Evolutionary conservation across 345 rosid genomes (phyloP).

Genomic region (Corymbia maculata): DNA sequence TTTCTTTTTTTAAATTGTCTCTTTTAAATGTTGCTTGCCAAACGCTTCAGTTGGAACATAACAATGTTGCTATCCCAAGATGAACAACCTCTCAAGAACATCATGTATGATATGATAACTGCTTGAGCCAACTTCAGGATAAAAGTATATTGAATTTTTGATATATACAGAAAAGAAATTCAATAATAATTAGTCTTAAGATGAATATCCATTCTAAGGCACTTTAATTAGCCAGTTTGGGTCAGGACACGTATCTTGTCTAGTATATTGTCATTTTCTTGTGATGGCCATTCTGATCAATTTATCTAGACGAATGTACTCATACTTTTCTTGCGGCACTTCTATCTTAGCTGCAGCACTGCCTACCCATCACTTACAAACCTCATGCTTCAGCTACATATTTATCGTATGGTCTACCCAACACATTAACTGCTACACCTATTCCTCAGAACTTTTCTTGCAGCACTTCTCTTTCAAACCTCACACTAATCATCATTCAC

Average conservation of each 20-base stretch:
- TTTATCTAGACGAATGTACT: background rate
- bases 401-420: background rate
- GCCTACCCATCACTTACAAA: background rate
- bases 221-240: background rate
- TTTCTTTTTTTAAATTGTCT: background rate
- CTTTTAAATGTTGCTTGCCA: background rate
- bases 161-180: background rate
- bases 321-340: background rate
- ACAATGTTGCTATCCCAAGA: background rate
- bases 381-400: background rate
- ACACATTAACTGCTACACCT: background rate
- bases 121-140: background rate
- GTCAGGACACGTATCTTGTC: background rate
- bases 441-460: background rate
- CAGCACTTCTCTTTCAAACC: background rate
- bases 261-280: background rate
- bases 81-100: background rate
- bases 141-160: background rate
- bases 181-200: background rate
- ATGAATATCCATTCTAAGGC: background rate
- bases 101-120: background rate
- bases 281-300: background rate
- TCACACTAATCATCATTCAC: background rate
- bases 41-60: background rate
- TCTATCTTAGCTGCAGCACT: background rate